Conservation (phyloP, 106 monocot genomes). For the Agapanthus africanus region DNA sequence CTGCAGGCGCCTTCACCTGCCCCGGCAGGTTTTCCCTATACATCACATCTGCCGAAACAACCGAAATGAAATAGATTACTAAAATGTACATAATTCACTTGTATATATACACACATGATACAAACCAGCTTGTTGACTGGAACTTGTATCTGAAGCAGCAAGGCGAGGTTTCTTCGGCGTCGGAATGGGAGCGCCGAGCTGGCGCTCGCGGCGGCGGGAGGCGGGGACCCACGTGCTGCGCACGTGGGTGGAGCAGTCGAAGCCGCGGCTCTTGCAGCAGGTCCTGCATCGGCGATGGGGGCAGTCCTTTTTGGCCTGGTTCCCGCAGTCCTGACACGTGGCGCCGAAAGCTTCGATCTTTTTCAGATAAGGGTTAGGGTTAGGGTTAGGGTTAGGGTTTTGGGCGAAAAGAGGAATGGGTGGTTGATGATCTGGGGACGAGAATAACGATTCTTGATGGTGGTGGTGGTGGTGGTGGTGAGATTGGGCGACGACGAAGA, state of each 20-base stretch:
- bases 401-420: slow-evolving; percentile 2
- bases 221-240: slow-evolving; percentile 87
- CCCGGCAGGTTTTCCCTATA: slow-evolving; percentile 27
- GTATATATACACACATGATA: background rate
- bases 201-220: slow-evolving; percentile 54
- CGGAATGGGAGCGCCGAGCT: slow-evolving; percentile 18
- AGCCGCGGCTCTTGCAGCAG: slow-evolving; percentile 70
- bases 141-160: slow-evolving; percentile 50
- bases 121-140: slow-evolving; percentile 38
- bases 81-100: too few relatives aligned
- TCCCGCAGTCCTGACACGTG: slow-evolving; percentile 77
- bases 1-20: slow-evolving; percentile 41
- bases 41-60: slow-evolving; percentile 17
- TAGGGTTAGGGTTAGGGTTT: slow-evolving; percentile 14
- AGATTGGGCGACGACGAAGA: slow-evolving; percentile 9
- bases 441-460: slow-evolving; percentile 12
- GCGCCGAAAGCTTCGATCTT: slow-evolving; percentile 7
- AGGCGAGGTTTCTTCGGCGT: slow-evolving; percentile 53
- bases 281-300: slow-evolving; percentile 58
- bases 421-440: slow-evolving; percentile 39
- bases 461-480: slow-evolving; percentile 2
- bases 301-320: slow-evolving; percentile 89
- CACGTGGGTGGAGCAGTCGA: slow-evolving; percentile 69
- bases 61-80: too few relatives aligned
- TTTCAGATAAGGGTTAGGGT: slow-evolving; percentile 33